Base-by-base conservation (phyloP, 177 flowering plant genomes). In the Vitis hybrid region DNA sequence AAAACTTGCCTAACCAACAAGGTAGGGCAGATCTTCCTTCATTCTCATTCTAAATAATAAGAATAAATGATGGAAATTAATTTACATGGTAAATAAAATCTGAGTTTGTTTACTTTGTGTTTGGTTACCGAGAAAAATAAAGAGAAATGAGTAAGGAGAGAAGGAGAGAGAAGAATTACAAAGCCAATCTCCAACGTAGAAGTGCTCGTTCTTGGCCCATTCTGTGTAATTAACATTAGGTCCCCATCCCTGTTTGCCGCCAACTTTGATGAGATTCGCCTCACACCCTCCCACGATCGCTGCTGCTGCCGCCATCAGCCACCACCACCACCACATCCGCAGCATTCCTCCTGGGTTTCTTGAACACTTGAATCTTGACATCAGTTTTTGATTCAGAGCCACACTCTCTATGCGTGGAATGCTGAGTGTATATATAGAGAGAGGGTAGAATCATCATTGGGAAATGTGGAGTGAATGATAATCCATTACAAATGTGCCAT, bases 131-230 rank as follows among this genome's bases (percentile, higher is more conserved):
- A 40, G 48, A 40, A 40, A 19, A 59, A 59, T 40, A 57, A 62
- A 4, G n/a, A 24, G 59, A 71, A 49, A 3, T 11, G 27, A 65
- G 60, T 15, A 14, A 52, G 63, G 30, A 64, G 62, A 51, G 50
- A 30, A 58, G 30, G 60, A 52, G 64, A 21, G n/a, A 57, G 64
- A 27, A 64, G 65, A 57, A 40, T 35, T 76, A 84, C 87, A 57
- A 62, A 86, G 83, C 89, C 89, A 86, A 54, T 80, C 84, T 65
- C 79, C 83, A 52, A 80, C 81, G 71, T 77, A 80, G 75, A 83
- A 70, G 2, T 52, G 67, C 60, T 82, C n/a, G 6, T 50, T 16
- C 32, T 52, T 5, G 27, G 87, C 70, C 89, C 89, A 86, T 3
- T 76, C 73, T 0, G 87, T 67, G 77, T 76, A 86, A 68, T 81